Base-by-base conservation (phyloP, 768 basidiomycete species). In the Tephrocybe sp. region DNA sequence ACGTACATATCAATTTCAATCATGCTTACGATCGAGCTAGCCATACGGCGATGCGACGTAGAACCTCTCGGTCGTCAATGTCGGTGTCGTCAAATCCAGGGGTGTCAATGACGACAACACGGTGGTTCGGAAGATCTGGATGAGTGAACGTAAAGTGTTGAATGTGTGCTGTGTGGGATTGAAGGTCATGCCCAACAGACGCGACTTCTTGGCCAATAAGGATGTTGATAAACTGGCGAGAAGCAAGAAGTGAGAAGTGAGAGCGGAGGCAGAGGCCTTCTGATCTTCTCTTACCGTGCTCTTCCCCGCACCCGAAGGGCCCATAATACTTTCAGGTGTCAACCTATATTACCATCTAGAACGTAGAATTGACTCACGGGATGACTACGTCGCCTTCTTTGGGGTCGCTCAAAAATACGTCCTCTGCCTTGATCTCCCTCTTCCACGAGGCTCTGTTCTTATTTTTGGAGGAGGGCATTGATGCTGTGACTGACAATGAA, bases 21-120 rank as follows among this genome's bases (percentile, higher is more conserved):
- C 26, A 2, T 5, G 11, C 40, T 21, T 47, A 61, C 58, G 61
- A 57, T 41, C 52, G 47, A 30, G 56, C 53, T 8, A 64, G 47
- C 63, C 60, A 60, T 11, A 52, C 49, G 7, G 60, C 59, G 13
- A 63, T 57, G 16, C 53, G 54, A 21, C 52, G 44, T 44, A 61
- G 30, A 32, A 63, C 56, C 16, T 64, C 58, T 1, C 47, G 27
- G 36, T 64, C 63, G 11, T 56, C 45, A 4, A 51, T 55, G 27
- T 57, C 47, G 1, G 55, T 59, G 46, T 61, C 61, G 35, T 63
- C 56, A 35, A 64, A 63, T 21, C 60, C 63, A 15, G 58, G 63
- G 13, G 63, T 63, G 38, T 61, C 61, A 11, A 56, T 49, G 16
- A 63, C 53, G 9, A 61, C 54, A 34, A 60, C 41, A 25, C 61